Base-by-base conservation (phyloP, 108 stramenopile species). In the Fistulifera pelliculosa region DNA sequence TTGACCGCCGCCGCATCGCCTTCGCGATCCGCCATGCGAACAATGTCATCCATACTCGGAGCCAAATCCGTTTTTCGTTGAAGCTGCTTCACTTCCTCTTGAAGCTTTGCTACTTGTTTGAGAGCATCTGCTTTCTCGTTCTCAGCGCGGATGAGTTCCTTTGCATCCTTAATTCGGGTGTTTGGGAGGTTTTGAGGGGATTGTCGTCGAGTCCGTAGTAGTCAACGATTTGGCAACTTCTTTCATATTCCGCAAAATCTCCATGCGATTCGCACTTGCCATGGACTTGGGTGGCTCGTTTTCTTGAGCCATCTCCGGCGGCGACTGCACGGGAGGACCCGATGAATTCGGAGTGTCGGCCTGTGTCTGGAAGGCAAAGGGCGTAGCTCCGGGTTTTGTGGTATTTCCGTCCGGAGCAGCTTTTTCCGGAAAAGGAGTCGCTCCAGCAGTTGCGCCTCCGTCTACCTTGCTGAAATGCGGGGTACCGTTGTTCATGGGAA, bases 1-100 rank as follows among this genome's bases (percentile, higher is more conserved):
- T 70, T 26, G n/a, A 71, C 31, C 10, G 70, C 75, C 1, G 60
- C 67, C 39, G 49, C 43, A 43, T 63, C 66, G 1, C 75, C 75
- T 16, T 77, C 27, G 7, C 19, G 40, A 21, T 73, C 56, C 28
- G 58, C 60, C 19, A 70, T 48, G 1, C 69, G 47, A 27, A 77
- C 28, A 23, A 77, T 43, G 28, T 45, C 40, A 31, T 72, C 48
- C 1, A 69, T 19, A 45, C 21, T 45, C 21, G 44, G 19, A 17
- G 44, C 44, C 12, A 11, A 11, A 41, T 41, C 14, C 6, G 19
- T 45, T 17, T 11, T 3, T 4, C 44, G 44, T 19, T 45, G 44
- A 4, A 21, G 49, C 21, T 49, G 25, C 38, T 57, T 38, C 6
- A 56, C 39, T 55, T 60, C 47, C 7, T 51, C 40, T 38, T 69